phyloP scores from a whole-genome alignment of 2,329 filamentous ascomycete species.

The Camillea tinctor region DNA sequence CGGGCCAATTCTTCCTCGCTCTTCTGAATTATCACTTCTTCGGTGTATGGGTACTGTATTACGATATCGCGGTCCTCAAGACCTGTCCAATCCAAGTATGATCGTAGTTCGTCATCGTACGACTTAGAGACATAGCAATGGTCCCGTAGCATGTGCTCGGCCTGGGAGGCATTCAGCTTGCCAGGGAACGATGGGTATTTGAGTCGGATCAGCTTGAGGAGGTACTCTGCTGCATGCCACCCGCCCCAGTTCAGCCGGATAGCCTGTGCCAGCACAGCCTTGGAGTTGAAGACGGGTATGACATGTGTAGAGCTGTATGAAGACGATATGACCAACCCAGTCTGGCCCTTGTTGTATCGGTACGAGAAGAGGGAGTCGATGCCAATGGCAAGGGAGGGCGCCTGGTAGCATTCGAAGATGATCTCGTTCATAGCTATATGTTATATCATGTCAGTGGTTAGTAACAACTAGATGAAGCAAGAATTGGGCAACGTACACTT shows the following conservation, averaged over 20 bases:
- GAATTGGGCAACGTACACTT: conserved; percentile 60
- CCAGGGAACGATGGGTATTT: conserved; percentile 90
- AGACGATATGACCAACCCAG: conserved; percentile 85
- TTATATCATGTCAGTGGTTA: conserved; percentile 12
- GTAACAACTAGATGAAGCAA: not conserved
- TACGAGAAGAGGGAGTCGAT: conserved; percentile 98
- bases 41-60: conserved; percentile 90
- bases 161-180: conserved; percentile 82
- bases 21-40: conserved; percentile 87
- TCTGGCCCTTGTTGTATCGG: conserved; percentile 82
- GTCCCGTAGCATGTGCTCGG: conserved; percentile 81
- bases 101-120: conserved; percentile 74
- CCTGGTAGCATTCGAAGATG: conserved; percentile 91
- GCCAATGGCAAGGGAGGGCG: conserved; percentile 86
- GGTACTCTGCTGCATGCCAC: conserved; percentile 83
- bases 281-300: conserved; percentile 86
- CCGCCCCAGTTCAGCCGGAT: conserved; percentile 95
- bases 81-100: conserved; percentile 86
- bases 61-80: conserved; percentile 86
- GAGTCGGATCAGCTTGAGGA: conserved; percentile 82
- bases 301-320: conserved; percentile 93
- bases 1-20: conserved; percentile 88
- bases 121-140: conserved; percentile 87
- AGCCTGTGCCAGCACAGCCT: conserved; percentile 79
- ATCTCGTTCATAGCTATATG: conserved; percentile 89